Evolutionary conservation across 371 early-diverging fungal species (phyloP), one percentile per base, ranked within the genome.

Genomic region (Rhizopus delemar): DNA sequence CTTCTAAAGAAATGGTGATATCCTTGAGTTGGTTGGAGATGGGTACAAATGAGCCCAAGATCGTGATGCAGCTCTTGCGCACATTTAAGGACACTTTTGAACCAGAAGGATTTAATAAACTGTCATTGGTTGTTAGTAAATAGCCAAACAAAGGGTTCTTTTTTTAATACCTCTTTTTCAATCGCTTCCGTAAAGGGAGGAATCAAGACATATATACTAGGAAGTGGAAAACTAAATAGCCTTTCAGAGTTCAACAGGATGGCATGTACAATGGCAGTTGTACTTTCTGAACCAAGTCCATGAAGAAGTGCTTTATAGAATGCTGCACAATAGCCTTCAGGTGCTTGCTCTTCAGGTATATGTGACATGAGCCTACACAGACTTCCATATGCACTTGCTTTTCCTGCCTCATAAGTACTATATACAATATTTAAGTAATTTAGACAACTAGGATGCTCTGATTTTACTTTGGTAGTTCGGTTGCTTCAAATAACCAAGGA

Each of bases 291-390:
- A 7, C 73, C 55, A 46, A 92, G 63, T 3, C 89, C 90, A 75
- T 84, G 84, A 6, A 86, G 62, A 8, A 92, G 53, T 6, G 81
- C 60, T 52, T 76, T 73, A 62, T 91, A 93, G 66, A 92, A 92
- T 54, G 88, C 82, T 0, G 83, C 66, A 63, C 85, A 85, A 51
- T 80, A 84, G 12, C 75, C 74, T 3, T 73, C 66, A 13, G 85
- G 71, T 6, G 87, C 70, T 4, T 68, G 61, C 59, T 88, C 87
- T 50, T 91, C 89, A 34, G 86, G 84, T 16, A 85, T 68, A 22
- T 82, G 84, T 35, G 83, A 84, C 84, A 93, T 88, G 51, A 90
- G 73, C n/a, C 87, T 73, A 62, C 92, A 92, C 8, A 93, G 67
- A 51, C 83, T 80, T 0, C 88, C 88, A 68, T 80, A 85, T 2